Evolutionary conservation across 257 asterid genomes (phyloP), one percentile per base, ranked within the genome.

Genomic region (Solanum peruvianum): DNA sequence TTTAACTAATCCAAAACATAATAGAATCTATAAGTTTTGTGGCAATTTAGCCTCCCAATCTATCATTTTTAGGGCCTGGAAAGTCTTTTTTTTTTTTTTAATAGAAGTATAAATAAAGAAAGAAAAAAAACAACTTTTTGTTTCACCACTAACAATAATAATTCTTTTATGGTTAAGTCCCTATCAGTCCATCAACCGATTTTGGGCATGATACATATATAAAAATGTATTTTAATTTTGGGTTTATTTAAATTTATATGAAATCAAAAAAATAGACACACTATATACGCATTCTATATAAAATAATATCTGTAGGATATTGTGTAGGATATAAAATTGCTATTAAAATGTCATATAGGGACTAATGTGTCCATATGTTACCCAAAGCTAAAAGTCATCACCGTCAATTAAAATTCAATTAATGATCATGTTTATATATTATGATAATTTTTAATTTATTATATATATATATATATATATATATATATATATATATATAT

Each of bases 231-330:
- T 49, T 3, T 16, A 49, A 49, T 2, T 49, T 49, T 15, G 3
- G 0, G 0, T 49, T 15, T 3, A 49, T 1, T 49, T 49, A 15
- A 15, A 15, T 1, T 49, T 49, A 1, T 49, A 15, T 49, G 15
- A 15, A 49, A 15, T 49, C 16, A 2, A 16, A 16, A 0, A 52
- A 6, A 0, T 52, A 52, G 0, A 52, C 0, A 52, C 0, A 7
- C 0, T 0, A 16, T 0, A 52, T 0, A 2, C 0, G 0, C 1
- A 5, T 49, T 1, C 0, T 15, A 49, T 1, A 1, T 49, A 3
- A 15, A 20, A 49, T 49, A 15, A 5, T 15, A 16, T 9, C 2
- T 0, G 8, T 49, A 49, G 0, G 0, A 49, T 2, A 7, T 1
- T 20, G 1, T 20, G 9, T 49, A 49, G 0, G 0, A 49, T 49